Evolutionary conservation across 2,329 filamentous ascomycete species (phyloP).

Genomic region (Fusarium sulawesiense): DNA sequence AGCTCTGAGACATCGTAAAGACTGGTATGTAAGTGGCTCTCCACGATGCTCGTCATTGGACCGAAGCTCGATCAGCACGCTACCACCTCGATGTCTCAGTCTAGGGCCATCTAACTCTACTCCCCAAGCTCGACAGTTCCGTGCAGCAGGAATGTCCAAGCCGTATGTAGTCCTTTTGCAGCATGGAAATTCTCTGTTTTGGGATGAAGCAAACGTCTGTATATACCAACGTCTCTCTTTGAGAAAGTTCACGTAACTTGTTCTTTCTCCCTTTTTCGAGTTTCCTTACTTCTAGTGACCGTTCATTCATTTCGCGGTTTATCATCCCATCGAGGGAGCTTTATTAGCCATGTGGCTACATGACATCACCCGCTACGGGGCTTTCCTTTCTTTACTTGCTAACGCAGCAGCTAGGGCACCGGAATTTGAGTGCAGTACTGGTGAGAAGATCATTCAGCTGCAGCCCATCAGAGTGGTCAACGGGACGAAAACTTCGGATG

Average conservation of each 20-base stretch:
- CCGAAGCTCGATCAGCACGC: not conserved
- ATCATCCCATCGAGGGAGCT: not conserved
- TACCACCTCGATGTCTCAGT: not conserved
- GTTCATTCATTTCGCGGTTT: not conserved
- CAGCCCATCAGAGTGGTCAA: constrained; percentile 15
- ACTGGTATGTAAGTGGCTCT: not conserved
- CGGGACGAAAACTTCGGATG: constrained; percentile 12
- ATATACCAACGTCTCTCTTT: not conserved
- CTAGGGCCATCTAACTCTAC: not conserved
- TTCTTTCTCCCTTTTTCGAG: not conserved
- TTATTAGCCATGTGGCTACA: not conserved
- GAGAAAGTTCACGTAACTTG: not conserved
- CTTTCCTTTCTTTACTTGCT: not conserved
- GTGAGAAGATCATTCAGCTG: not conserved
- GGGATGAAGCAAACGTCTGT: not conserved
- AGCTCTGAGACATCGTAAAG: not conserved
- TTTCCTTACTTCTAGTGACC: not conserved
- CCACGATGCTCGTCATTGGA: not conserved
- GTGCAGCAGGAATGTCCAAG: not conserved
- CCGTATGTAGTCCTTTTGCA: not conserved
- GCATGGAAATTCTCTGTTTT: not conserved
- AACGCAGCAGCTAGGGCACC: not conserved
- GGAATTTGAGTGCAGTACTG: not conserved
- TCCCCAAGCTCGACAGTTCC: not conserved
- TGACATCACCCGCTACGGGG: not conserved